Evolutionary conservation across 768 basidiomycete genomes (phyloP).

Genomic region (Rubroboletus satanas): DNA sequence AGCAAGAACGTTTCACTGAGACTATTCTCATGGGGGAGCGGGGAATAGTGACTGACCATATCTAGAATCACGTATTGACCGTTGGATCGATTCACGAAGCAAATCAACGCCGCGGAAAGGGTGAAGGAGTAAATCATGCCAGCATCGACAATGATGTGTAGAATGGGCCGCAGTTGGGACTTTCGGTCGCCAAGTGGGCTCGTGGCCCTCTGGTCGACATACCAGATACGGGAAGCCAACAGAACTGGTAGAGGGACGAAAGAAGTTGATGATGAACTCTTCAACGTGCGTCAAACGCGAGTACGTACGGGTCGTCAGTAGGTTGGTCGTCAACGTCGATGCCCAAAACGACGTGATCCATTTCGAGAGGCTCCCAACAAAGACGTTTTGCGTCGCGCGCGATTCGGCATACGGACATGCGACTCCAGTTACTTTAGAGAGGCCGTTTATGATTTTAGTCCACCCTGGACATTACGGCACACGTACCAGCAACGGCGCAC

Average conservation of each 20-base stretch:
- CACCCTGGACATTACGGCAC: background rate
- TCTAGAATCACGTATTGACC: constrained; percentile 7
- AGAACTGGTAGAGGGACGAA: background rate
- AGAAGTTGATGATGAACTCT: background rate
- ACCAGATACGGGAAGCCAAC: background rate
- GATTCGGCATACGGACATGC: background rate
- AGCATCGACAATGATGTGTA: constrained; percentile 3
- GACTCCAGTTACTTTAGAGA: background rate
- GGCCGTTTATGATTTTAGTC: background rate
- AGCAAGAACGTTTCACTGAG: background rate
- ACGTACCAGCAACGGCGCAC: background rate
- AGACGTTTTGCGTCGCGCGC: background rate
- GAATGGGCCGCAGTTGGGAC: background rate
- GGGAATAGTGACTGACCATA: background rate
- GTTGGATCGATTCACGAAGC: background rate
- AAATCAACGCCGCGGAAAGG: background rate
- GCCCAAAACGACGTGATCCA: constrained; percentile 3
- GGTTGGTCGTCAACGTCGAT: background rate
- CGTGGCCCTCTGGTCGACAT: background rate
- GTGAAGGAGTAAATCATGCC: constrained; percentile 2
- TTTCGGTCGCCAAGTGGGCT: background rate
- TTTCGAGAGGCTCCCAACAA: background rate
- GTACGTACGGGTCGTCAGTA: background rate
- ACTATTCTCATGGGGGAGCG: background rate
- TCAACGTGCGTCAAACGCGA: background rate